Evolutionary conservation across 805 yeast genomes (phyloP).

Genomic region (Monosporozyma unispora): DNA sequence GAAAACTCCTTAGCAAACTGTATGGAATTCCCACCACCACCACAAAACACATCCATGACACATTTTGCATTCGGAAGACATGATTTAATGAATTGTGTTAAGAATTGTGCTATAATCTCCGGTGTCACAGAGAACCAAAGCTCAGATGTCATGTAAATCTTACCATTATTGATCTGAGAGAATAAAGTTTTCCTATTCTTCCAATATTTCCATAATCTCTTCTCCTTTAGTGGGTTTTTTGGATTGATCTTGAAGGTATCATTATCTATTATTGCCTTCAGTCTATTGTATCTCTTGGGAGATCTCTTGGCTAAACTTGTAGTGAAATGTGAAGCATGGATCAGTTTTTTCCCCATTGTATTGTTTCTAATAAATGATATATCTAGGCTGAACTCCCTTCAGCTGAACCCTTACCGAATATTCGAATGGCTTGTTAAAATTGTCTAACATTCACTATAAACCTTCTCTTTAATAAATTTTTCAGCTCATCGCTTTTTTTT

Average conservation of each 20-base stretch:
- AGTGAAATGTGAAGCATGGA: conserved; percentile 10
- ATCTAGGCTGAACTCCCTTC: no score
- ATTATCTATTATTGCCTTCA: conserved; percentile 7
- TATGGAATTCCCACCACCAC: conserved; percentile 81
- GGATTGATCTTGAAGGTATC: conserved; percentile 15
- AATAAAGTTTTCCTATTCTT: conserved; percentile 51
- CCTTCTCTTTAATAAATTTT: no score
- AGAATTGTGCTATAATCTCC: conserved; percentile 55
- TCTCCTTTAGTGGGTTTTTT: conserved; percentile 9
- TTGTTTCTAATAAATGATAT: no score
- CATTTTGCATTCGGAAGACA: conserved; percentile 42
- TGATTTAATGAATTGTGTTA: conserved; percentile 44
- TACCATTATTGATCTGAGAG: conserved; percentile 53
- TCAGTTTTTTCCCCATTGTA: conserved; percentile 10
- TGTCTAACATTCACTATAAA: no score
- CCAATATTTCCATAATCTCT: conserved; percentile 45
- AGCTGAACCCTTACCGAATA: no score
- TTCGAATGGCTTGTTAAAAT: background rate
- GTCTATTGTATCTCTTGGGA: conserved; percentile 8
- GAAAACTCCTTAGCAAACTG: conserved; percentile 59
- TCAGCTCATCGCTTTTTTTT: conserved; percentile 6
- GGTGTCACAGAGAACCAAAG: conserved; percentile 89
- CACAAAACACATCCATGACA: conserved; percentile 66
- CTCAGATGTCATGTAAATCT: conserved; percentile 54
- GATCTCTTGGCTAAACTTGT: conserved; percentile 7